phyloP scores from a whole-genome alignment of 495 filamentous ascomycete genomes.

The Xylaria curta region DNA sequence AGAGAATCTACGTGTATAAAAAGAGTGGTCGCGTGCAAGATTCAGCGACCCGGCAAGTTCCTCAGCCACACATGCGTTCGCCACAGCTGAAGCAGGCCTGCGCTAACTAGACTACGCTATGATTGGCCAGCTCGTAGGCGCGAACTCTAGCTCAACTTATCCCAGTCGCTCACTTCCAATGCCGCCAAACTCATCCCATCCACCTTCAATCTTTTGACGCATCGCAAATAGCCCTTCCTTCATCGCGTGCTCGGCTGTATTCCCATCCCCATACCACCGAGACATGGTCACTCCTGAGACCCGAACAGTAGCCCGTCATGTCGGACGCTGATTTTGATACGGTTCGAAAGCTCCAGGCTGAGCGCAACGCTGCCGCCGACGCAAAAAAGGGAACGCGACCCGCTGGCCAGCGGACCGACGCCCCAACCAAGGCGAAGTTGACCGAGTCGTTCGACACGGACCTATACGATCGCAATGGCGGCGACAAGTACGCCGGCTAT shows the following conservation, averaged over 20 bases:
- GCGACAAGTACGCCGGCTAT: constrained; percentile 89
- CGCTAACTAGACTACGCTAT: neutral
- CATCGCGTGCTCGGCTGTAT: constrained; percentile 21
- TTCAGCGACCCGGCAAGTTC: neutral
- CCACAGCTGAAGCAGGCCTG: constrained; percentile 12
- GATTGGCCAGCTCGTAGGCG: constrained; percentile 6
- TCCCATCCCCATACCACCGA: constrained; percentile 28
- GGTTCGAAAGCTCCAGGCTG: constrained; percentile 82
- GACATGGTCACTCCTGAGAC: constrained; percentile 42
- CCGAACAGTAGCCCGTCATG: constrained; percentile 50
- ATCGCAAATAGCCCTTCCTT: constrained; percentile 8
- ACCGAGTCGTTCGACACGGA: constrained; percentile 94
- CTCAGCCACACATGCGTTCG: constrained; percentile 18
- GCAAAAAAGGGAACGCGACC: constrained; percentile 85
- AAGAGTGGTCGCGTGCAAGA: neutral
- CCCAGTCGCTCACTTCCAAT: constrained; percentile 15
- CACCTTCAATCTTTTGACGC: constrained; percentile 21
- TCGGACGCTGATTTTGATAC: constrained; percentile 81
- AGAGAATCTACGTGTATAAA: too few relatives aligned
- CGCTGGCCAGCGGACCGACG: constrained; percentile 85
- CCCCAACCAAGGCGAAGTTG: constrained; percentile 91
- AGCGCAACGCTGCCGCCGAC: constrained; percentile 86
- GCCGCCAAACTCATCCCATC: neutral
- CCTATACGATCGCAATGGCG: constrained; percentile 83
- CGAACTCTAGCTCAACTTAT: constrained; percentile 10